Evolutionary conservation across 441 rosid species (phyloP), one percentile per base, ranked within the genome.

Genomic region (Euphorbia schlechtendalii): DNA sequence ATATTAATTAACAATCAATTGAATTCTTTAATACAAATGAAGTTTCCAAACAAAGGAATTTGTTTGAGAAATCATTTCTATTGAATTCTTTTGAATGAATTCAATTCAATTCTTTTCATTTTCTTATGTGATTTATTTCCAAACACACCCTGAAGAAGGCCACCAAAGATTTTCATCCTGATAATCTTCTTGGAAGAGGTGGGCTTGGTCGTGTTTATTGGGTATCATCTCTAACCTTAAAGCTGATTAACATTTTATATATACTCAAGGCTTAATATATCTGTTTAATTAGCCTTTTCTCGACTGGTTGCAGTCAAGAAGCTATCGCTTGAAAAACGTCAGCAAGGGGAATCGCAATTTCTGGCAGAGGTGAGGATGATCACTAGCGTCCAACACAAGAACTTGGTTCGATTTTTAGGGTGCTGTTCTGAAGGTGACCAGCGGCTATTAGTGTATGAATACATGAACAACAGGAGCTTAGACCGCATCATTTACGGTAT

Each of bases 271-370:
- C n/a, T n/a, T n/a, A n/a, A n/a, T n/a, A n/a, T n/a, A n/a, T n/a
- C n/a, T n/a, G n/a, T n/a, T n/a, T n/a, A n/a, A n/a, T n/a, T n/a
- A n/a, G n/a, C n/a, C n/a, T n/a, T n/a, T n/a, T n/a, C n/a, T n/a
- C 76, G 81, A 7, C 55, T 71, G 41, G 75, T 87, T 36, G 90
- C 89, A 8, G 89, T 87, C 8, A 89, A 84, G 64, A 83, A 80
- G 66, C 78, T 90, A 25, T 83, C 90, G 11, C 70, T 71, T 27
- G 84, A 87, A 5, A 88, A 81, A 70, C 88, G 96, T 21, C 64
- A 74, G 68, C 96, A 90, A 81, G 97, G 91, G 38, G 83, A 83
- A 65, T 79, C 86, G 2, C 93, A 90, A 72, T 90, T 90, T 74
- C 68, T 88, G 17, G 78, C 82, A 57, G 95, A 86, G 66, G 90